These are phyloP conservation scores for Geoglossum cookeanum DNA, from an alignment of 2,329 filamentous ascomycete genomes.

Conservation along the genomic window DNA sequence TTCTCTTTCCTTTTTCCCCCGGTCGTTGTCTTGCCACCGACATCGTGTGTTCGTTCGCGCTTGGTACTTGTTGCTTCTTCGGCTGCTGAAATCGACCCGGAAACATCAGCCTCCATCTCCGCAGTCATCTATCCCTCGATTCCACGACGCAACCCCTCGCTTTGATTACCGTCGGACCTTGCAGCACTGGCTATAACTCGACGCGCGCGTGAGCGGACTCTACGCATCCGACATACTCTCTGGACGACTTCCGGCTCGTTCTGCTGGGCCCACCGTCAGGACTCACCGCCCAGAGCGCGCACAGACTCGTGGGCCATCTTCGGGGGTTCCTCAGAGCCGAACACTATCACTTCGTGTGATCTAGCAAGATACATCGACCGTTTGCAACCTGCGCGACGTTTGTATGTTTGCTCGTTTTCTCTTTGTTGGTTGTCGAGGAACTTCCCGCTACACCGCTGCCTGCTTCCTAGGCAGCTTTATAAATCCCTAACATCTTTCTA, in stretches of 20 bases:
- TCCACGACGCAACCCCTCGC: neutral
- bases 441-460: neutral
- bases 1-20: neutral
- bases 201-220: neutral
- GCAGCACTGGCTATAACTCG: neutral
- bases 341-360: neutral
- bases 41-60: neutral
- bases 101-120: neutral
- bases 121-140: neutral
- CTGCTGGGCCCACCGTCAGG: neutral
- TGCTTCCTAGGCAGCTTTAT: neutral
- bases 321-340: neutral
- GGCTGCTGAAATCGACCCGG: neutral
- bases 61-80: slow-evolving; percentile 1
- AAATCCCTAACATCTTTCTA: neutral
- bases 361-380: neutral
- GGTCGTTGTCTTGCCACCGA: neutral
- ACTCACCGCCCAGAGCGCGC: neutral
- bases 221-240: neutral
- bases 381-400: neutral
- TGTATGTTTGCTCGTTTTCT: neutral
- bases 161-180: neutral
- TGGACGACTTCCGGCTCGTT: neutral
- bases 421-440: neutral
- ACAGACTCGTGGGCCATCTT: neutral